Percentiles rank a stretch among this genome's conserved stretches.
Evolutionary conservation across 495 filamentous ascomycete species (phyloP).

Genomic region (Penicillium lagena): DNA sequence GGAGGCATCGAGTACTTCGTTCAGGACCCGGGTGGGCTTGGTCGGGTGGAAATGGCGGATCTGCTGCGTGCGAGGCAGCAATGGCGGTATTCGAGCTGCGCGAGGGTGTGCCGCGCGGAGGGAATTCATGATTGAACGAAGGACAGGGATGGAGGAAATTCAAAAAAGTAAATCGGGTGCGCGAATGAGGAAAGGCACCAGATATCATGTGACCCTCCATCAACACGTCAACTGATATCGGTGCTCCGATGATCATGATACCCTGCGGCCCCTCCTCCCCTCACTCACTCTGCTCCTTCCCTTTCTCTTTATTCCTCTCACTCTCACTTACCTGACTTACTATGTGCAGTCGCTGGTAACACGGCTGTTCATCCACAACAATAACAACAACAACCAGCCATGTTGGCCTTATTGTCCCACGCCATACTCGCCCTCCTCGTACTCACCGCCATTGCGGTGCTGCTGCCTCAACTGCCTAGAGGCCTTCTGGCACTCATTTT

Average conservation of each 20-base stretch:
- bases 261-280: neutral
- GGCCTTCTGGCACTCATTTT: slow-evolving; percentile 30
- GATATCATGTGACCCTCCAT: slow-evolving; percentile 21
- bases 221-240: slow-evolving; percentile 19
- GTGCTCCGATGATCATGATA: slow-evolving; percentile 2
- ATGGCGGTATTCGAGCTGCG: slow-evolving; percentile 1
- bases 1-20: slow-evolving; percentile 42
- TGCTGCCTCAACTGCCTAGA: slow-evolving; percentile 32
- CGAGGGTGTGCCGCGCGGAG: neutral
- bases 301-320: neutral
- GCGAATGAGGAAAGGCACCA: neutral
- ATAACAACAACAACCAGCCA: no score
- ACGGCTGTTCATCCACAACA: slow-evolving; percentile 9
- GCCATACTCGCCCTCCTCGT: slow-evolving; percentile 26
- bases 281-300: neutral
- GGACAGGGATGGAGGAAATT: neutral
- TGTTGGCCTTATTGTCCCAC: slow-evolving; percentile 31
- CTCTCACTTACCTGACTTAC: slow-evolving; percentile 3
- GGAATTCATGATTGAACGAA: slow-evolving; percentile 8
- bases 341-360: slow-evolving; percentile 15
- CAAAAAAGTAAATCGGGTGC: no score
- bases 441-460: slow-evolving; percentile 26
- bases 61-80: slow-evolving; percentile 10
- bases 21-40: slow-evolving; percentile 32
- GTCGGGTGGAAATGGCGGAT: slow-evolving; percentile 43